These are phyloP conservation scores for Fusarium phyllophilum DNA, from an alignment of 2,329 filamentous ascomycete species.

Conservation along the genomic window DNA sequence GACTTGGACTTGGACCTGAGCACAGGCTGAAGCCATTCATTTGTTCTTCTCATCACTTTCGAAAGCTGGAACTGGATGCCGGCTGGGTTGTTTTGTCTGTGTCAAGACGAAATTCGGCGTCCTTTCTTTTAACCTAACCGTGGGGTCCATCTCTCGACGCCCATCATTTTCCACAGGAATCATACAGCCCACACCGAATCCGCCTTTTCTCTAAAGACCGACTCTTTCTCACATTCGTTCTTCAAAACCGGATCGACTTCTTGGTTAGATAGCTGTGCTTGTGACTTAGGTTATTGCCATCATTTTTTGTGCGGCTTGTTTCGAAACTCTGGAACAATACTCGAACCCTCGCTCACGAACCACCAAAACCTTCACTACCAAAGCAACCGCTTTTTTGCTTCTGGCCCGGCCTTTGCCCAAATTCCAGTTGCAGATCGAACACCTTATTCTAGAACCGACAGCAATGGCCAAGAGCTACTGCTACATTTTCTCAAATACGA, in stretches of 20 bases:
- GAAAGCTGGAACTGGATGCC: slow-evolving; percentile 22
- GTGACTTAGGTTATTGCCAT: slow-evolving; percentile 15
- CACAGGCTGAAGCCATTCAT: slow-evolving; percentile 21
- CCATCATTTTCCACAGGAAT: slow-evolving; percentile 26
- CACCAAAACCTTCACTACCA: slow-evolving; percentile 5
- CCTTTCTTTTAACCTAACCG: slow-evolving; percentile 31
- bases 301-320: slow-evolving; percentile 15
- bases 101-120: slow-evolving; percentile 35
- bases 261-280: slow-evolving; percentile 32
- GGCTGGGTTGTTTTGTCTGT: slow-evolving; percentile 40
- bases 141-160: slow-evolving; percentile 19
- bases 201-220: slow-evolving; percentile 11
- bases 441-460: slow-evolving; percentile 34
- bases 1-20: background rate
- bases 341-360: slow-evolving; percentile 15
- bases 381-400: slow-evolving; percentile 18
- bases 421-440: slow-evolving; percentile 25
- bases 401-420: slow-evolving; percentile 10
- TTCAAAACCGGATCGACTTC: slow-evolving; percentile 10
- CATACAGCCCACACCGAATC: slow-evolving; percentile 26
- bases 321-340: slow-evolving; percentile 18
- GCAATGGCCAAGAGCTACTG: slow-evolving; percentile 42
- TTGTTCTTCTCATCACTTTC: slow-evolving; percentile 13
- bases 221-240: slow-evolving; percentile 32
- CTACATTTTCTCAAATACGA: slow-evolving; percentile 15